Evolutionary conservation across 305 asterid species (phyloP), one percentile per base, ranked within the genome.

Genomic region (Fraxinus nigra): DNA sequence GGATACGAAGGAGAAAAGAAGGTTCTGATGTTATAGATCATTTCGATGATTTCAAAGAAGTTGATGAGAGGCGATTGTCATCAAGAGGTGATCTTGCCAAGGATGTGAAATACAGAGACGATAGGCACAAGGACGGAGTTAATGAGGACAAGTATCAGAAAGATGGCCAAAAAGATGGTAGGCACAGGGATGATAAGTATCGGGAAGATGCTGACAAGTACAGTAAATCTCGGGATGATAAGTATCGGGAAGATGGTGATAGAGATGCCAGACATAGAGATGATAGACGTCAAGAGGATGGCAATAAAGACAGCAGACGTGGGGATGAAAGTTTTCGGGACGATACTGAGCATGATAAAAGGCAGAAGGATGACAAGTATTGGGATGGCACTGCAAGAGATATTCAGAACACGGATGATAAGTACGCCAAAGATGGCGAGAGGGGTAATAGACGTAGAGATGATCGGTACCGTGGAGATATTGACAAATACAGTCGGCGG

Each of bases 41-140:
- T 24, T 65, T 24, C 1, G n/a, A 65, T 65, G 73, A 65, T 24
- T 24, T 30, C 75, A 69, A 69, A 69, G 75, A 69, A 69, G n/a
- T 28, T 76, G 93, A 88, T 70, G 97, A 89, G 81, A 91, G 85
- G 75, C 89, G 90, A 72, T 24, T 83, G 84, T 84, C 97, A 75
- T 88, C 92, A 20, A 94, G 89, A 87, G 84, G 89, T 75, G 98
- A 94, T 59, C 97, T 85, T 77, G 84, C 87, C 65, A 90, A 89
- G 90, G 97, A 92, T 86, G 89, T 87, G 54, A 94, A 87, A 84
- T 80, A 86, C 85, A 92, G 84, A 87, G 97, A 92, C 82, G 97
- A 90, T 78, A 92, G 90, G 87, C 90, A 89, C 83, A 91, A 85
- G 22, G 75, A 69, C 9, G 40, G 22, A 69, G 38, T 22, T 30